Percentiles rank a stretch among this genome's conserved stretches.
Evolutionary conservation across 495 filamentous ascomycete genomes (phyloP).

Genomic region (Hypoxylon rickii): DNA sequence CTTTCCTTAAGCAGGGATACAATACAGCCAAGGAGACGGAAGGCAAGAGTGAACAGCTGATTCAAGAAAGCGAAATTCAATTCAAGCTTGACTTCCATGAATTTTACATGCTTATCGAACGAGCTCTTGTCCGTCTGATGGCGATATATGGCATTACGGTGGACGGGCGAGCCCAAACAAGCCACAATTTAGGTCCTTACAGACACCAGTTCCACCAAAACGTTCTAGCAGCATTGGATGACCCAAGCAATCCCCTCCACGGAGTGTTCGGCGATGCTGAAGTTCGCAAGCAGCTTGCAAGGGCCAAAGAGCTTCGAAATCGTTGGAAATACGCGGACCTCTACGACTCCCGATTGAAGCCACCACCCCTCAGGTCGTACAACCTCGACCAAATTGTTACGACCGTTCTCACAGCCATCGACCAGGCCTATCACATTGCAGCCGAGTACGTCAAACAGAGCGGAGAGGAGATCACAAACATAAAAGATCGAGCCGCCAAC

Average conservation of each 20-base stretch:
- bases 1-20: constrained; percentile 60
- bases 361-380: constrained; percentile 55
- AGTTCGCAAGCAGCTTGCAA: constrained; percentile 52
- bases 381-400: constrained; percentile 60
- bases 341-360: constrained; percentile 35
- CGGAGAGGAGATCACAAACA: constrained; percentile 32
- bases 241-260: constrained; percentile 54
- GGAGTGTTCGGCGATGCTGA: constrained; percentile 53
- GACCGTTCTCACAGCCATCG: constrained; percentile 48
- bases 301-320: constrained; percentile 68
- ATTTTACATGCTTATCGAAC: constrained; percentile 69
- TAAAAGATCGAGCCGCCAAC: constrained; percentile 22
- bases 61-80: constrained; percentile 58
- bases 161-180: neutral
- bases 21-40: constrained; percentile 45
- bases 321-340: constrained; percentile 67
- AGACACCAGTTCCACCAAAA: constrained; percentile 71
- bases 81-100: constrained; percentile 76
- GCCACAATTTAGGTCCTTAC: too few relatives aligned
- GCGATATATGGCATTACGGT: constrained; percentile 45
- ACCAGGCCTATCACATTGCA: constrained; percentile 40
- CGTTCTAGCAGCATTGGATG: constrained; percentile 60
- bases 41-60: constrained; percentile 30
- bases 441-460: constrained; percentile 42
- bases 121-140: constrained; percentile 64